Percentiles rank a stretch among this genome's conserved stretches.
These are phyloP conservation scores for Penicillium oxalicum DNA, from an alignment of 2,329 filamentous ascomycete species.

Conservation along the genomic window DNA sequence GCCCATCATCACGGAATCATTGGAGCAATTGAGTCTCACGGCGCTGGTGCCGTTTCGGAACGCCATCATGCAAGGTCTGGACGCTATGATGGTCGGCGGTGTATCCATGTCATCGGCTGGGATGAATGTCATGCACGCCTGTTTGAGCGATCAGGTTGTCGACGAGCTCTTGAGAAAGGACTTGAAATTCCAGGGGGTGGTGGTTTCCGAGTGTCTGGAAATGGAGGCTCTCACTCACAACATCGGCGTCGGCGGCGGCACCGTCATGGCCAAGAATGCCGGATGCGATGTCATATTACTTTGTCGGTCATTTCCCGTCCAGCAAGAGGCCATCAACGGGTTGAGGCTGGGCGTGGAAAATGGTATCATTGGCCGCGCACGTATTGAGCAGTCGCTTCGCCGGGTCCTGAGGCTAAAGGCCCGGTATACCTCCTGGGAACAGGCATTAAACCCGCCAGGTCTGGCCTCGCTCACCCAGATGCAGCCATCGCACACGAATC, in stretches of 20 bases:
- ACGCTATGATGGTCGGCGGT: slow-evolving; percentile 93
- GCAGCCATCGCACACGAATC: slow-evolving; percentile 71
- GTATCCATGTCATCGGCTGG: slow-evolving; percentile 87
- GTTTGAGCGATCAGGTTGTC: slow-evolving; percentile 85
- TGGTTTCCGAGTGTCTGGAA: slow-evolving; percentile 90
- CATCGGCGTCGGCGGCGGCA: slow-evolving; percentile 93
- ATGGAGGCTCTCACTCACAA: slow-evolving; percentile 96
- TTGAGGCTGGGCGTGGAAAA: slow-evolving; percentile 86
- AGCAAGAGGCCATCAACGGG: slow-evolving; percentile 85
- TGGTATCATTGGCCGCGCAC: slow-evolving; percentile 73
- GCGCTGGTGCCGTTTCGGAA: slow-evolving; percentile 88
- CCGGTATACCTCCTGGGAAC: slow-evolving; percentile 82
- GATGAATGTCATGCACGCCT: slow-evolving; percentile 93
- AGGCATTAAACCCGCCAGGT: slow-evolving; percentile 81
- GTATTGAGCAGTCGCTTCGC: slow-evolving; percentile 72
- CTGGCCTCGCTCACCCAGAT: slow-evolving; percentile 70
- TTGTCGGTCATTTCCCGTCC: slow-evolving; percentile 79
- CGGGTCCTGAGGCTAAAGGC: slow-evolving; percentile 76
- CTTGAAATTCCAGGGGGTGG: slow-evolving; percentile 82
- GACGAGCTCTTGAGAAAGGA: slow-evolving; percentile 84
- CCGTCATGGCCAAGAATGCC: slow-evolving; percentile 94
- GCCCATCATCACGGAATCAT: slow-evolving; percentile 88
- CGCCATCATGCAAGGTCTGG: slow-evolving; percentile 77
- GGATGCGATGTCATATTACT: slow-evolving; percentile 88
- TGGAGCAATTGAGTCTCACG: slow-evolving; percentile 87